These are phyloP conservation scores for Trichoderma gracile DNA, from an alignment of 2,329 filamentous ascomycete species.

Conservation along the genomic window DNA sequence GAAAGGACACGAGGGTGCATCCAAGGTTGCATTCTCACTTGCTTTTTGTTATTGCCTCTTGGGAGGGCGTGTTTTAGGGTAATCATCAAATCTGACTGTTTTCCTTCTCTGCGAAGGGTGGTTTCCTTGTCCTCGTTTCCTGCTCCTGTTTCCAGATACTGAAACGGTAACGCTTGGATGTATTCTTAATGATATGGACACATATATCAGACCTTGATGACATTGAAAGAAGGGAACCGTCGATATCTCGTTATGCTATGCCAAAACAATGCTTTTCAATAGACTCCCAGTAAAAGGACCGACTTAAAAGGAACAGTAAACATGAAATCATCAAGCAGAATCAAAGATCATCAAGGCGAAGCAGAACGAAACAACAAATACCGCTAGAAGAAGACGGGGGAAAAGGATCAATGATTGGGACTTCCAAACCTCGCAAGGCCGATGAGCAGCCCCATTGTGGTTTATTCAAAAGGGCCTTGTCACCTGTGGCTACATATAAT, in stretches of 20 bases:
- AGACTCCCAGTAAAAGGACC: not conserved
- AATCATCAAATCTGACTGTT: too few relatives aligned
- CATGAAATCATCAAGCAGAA: not conserved
- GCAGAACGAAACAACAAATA: not conserved
- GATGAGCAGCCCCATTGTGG: constrained; percentile 5
- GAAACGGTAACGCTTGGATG: too few relatives aligned
- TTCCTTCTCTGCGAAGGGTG: too few relatives aligned
- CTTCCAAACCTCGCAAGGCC: not conserved
- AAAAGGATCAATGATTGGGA: not conserved
- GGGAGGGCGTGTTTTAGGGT: too few relatives aligned
- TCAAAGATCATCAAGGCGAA: not conserved
- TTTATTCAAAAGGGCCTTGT: constrained; percentile 9
- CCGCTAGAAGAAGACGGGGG: not conserved
- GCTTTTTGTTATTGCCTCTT: not conserved
- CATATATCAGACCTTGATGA: too few relatives aligned
- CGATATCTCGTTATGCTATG: not conserved
- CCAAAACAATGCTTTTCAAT: not conserved
- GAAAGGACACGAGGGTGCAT: not conserved
- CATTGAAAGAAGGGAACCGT: not conserved
- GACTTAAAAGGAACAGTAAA: too few relatives aligned
- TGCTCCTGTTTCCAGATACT: too few relatives aligned
- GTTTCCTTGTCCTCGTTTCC: too few relatives aligned
- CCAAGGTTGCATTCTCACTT: too few relatives aligned
- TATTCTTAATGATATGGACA: too few relatives aligned
- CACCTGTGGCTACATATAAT: not conserved